phyloP scores from a whole-genome alignment of 148 eudicot genomes.

The Heliamphora exappendiculata region DNA sequence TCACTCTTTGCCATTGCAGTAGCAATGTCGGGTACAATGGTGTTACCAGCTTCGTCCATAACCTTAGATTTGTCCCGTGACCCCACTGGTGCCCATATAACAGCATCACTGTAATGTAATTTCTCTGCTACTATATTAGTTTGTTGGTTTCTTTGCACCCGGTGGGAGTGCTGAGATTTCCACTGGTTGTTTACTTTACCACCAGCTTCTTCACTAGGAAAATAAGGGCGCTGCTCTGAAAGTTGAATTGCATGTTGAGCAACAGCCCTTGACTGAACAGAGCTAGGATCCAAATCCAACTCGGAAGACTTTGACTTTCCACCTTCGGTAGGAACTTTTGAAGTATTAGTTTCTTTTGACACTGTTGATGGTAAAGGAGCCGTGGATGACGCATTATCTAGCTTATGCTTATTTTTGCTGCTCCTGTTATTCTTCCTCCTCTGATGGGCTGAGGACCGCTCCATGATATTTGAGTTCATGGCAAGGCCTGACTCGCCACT shows the following conservation, averaged over 20 bases:
- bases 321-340: conserved; percentile 25
- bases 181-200: conserved; percentile 38
- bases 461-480: conserved; percentile 16
- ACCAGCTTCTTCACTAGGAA: conserved; percentile 40
- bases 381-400: conserved; percentile 29
- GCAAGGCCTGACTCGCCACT: conserved; percentile 14
- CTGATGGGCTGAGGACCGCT: conserved; percentile 38
- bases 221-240: conserved; percentile 32
- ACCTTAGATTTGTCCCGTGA: conserved; percentile 45
- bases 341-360: conserved; percentile 30
- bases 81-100: conserved; percentile 89
- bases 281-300: conserved; percentile 21
- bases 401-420: conserved; percentile 60
- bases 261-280: conserved; percentile 26
- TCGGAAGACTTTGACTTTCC: conserved; percentile 24
- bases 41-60: conserved; percentile 29
- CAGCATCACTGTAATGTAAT: no score
- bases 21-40: conserved; percentile 23
- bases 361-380: conserved; percentile 19
- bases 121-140: conserved; percentile 45
- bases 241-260: conserved; percentile 26
- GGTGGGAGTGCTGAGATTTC: conserved; percentile 62
- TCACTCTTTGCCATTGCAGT: conserved; percentile 29
- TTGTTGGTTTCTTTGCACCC: conserved; percentile 52
- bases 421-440: conserved; percentile 44